A percentile compares a stretch with the other conserved stretches of the same genome.
These are phyloP conservation scores for Bolboschoenoplectus hybrid DNA, from an alignment of 202 grass and related monocot genomes.

Conservation along the genomic window DNA sequence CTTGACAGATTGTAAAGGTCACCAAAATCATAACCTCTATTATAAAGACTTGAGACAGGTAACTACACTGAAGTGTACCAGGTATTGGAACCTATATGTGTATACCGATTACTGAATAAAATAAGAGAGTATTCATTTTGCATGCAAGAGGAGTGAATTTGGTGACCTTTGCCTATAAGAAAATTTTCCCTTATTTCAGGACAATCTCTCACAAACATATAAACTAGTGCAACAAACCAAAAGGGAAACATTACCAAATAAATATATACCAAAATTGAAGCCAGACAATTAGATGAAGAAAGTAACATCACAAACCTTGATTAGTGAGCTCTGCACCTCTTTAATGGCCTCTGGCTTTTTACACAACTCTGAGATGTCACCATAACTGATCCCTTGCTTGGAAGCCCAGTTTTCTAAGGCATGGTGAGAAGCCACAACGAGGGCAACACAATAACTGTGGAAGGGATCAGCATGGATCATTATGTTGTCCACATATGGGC, in stretches of 20 bases:
- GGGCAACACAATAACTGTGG: conserved; percentile 71
- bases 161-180: neutral
- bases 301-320: conserved; percentile 54
- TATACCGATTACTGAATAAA: neutral
- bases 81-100: neutral
- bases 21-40: neutral
- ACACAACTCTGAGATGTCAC: conserved; percentile 58
- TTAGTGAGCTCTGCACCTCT: conserved; percentile 74
- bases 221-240: neutral
- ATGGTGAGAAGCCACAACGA: conserved; percentile 54
- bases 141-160: neutral
- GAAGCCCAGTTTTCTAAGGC: conserved; percentile 76
- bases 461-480: conserved; percentile 92
- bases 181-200: neutral
- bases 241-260: neutral
- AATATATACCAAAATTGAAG: neutral
- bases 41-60: neutral
- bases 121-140: neutral
- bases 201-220: neutral
- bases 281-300: neutral
- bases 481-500: conserved; percentile 81
- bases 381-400: conserved; percentile 54
- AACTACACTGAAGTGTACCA: neutral
- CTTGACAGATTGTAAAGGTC: conserved; percentile 1
- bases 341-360: conserved; percentile 65